Conservation (phyloP, 139 green algal species). For the Spirogloea muscicola region DNA sequence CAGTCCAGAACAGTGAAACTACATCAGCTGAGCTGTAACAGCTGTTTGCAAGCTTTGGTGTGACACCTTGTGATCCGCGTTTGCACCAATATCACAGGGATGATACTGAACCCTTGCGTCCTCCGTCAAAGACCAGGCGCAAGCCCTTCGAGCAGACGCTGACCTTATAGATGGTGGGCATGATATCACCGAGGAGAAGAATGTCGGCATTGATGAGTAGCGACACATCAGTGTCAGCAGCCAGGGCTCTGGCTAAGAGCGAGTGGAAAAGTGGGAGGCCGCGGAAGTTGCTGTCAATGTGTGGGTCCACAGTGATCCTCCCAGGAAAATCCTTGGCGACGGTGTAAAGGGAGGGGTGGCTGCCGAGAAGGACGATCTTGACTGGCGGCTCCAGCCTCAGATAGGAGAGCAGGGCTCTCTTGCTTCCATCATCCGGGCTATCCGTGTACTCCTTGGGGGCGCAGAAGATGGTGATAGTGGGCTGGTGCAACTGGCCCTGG, state of each 20-base stretch:
- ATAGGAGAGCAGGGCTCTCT: constrained; percentile 22
- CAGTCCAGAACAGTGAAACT: too few species aligned
- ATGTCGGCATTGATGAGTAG: constrained; percentile 36
- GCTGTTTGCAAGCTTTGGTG: too few species aligned
- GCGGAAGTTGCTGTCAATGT: constrained; percentile 23
- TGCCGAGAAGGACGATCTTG: constrained; percentile 21
- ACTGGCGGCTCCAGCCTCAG: constrained; percentile 14
- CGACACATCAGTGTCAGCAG: constrained; percentile 14
- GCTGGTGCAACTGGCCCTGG: too few species aligned
- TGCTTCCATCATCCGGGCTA: background rate
- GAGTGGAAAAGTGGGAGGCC: constrained; percentile 35
- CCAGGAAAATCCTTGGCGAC: constrained; percentile 13
- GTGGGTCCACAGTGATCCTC: constrained; percentile 1
- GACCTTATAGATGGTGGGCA: too few species aligned
- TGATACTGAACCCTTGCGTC: too few species aligned
- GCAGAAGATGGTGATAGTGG: constrained; percentile 3
- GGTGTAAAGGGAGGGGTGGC: background rate
- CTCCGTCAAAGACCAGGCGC: too few species aligned
- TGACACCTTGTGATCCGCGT: too few species aligned
- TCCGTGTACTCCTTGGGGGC: constrained; percentile 4
- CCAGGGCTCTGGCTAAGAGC: constrained; percentile 7
- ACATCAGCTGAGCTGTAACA: too few species aligned
- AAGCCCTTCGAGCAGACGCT: too few species aligned
- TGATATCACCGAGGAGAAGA: too few species aligned
- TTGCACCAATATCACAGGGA: too few species aligned